Conservation (phyloP, 495 filamentous ascomycete genomes). For the Penicillium maclennaniae region DNA sequence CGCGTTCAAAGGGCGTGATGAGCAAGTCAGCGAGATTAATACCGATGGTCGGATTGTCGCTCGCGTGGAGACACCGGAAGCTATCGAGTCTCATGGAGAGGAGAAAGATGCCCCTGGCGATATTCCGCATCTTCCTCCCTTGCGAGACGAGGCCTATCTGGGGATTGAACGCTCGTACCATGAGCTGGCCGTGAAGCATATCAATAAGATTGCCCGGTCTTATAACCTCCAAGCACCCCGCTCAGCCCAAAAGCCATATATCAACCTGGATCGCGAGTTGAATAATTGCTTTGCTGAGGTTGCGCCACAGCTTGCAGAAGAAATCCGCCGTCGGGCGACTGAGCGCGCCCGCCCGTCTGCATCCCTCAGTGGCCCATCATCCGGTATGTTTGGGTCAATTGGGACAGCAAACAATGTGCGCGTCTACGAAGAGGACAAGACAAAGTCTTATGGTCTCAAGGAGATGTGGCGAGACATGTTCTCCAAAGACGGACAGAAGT, state of each 20-base stretch:
- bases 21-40: conserved; percentile 17
- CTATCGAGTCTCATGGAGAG: conserved; percentile 4
- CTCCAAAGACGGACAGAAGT: conserved; percentile 24
- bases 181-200: conserved; percentile 68
- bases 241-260: conserved; percentile 91
- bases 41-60: conserved; percentile 26
- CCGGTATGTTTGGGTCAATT: conserved; percentile 51
- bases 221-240: conserved; percentile 95
- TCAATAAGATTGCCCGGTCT: conserved; percentile 77
- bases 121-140: conserved; percentile 39
- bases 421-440: conserved; percentile 68
- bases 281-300: conserved; percentile 78
- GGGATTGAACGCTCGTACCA: conserved; percentile 71
- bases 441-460: conserved; percentile 73
- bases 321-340: conserved; percentile 66
- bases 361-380: conserved; percentile 13
- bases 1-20: conserved; percentile 29
- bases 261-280: conserved; percentile 78
- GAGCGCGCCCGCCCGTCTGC: conserved; percentile 41
- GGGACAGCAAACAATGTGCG: conserved; percentile 46
- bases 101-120: conserved; percentile 4
- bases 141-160: conserved; percentile 51
- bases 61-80: conserved; percentile 2
- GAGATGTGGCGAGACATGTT: conserved; percentile 87
- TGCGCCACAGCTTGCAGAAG: conserved; percentile 66